phyloP scores from a whole-genome alignment of 2,329 filamentous ascomycete species.

The Monilinia laxa region DNA sequence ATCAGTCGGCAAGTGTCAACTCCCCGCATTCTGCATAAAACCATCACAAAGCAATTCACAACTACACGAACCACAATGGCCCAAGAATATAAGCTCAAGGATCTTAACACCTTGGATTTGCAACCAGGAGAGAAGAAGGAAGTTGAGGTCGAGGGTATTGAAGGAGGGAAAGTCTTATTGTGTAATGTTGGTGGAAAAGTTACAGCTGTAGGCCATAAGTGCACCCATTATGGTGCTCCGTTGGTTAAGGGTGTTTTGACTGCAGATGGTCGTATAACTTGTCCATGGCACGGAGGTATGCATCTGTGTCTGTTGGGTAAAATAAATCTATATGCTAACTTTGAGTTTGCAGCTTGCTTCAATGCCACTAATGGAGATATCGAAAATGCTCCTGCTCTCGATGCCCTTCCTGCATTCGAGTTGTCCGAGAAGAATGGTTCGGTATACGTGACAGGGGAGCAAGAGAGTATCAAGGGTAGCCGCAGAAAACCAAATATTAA shows the following conservation, averaged over 20 bases:
- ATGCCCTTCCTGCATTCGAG: slow-evolving; percentile 80
- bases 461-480: slow-evolving; percentile 73
- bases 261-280: slow-evolving; percentile 78
- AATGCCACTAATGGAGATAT: slow-evolving; percentile 86
- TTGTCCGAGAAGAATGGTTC: slow-evolving; percentile 77
- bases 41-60: slow-evolving; percentile 20
- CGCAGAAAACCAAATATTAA: slow-evolving; percentile 72
- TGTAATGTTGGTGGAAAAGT: slow-evolving; percentile 74
- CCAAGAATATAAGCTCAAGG: slow-evolving; percentile 71
- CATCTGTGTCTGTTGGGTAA: neutral
- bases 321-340: neutral
- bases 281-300: slow-evolving; percentile 93
- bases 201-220: slow-evolving; percentile 79
- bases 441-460: slow-evolving; percentile 81
- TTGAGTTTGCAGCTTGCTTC: slow-evolving; percentile 71
- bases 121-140: slow-evolving; percentile 82
- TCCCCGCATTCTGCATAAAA: slow-evolving; percentile 23
- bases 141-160: slow-evolving; percentile 85
- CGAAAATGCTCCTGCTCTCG: slow-evolving; percentile 88
- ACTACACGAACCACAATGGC: slow-evolving; percentile 40
- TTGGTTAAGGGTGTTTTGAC: slow-evolving; percentile 83
- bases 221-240: slow-evolving; percentile 90
- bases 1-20: slow-evolving; percentile 22
- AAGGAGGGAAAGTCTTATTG: slow-evolving; percentile 81
- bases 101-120: slow-evolving; percentile 69